These are phyloP conservation scores for Mucor racemosus DNA, from an alignment of 371 early-diverging fungal genomes.

Conservation along the genomic window DNA sequence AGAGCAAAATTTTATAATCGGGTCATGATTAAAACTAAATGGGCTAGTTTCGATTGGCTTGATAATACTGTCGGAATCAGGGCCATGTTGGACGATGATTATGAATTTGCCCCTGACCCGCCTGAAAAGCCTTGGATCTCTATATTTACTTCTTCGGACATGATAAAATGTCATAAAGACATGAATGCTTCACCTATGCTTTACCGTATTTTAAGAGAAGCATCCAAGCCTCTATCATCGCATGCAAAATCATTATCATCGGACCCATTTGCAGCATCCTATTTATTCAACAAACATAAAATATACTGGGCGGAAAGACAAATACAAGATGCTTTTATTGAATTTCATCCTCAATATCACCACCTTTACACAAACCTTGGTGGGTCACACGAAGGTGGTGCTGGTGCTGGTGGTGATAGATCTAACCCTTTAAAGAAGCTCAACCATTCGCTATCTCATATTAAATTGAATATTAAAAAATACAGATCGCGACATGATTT, in stretches of 20 bases:
- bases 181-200: conserved; percentile 33
- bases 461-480: conserved; percentile 44
- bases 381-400: background rate
- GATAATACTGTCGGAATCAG: conserved; percentile 31
- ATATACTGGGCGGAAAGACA: conserved; percentile 19
- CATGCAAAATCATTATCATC: conserved; percentile 14
- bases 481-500: conserved; percentile 30
- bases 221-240: conserved; percentile 23
- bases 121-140: conserved; percentile 51
- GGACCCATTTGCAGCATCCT: conserved; percentile 43
- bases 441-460: conserved; percentile 42
- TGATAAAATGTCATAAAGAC: conserved; percentile 25
- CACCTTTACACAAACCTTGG: conserved; percentile 7
- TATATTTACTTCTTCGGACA: conserved; percentile 31
- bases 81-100: conserved; percentile 42
- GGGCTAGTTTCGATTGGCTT: conserved; percentile 36
- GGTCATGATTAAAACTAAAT: conserved; percentile 27
- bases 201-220: conserved; percentile 41
- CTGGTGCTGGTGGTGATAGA: background rate
- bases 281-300: conserved; percentile 29
- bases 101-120: conserved; percentile 30
- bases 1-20: conserved; percentile 47
- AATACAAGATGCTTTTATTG: conserved; percentile 34
- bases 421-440: conserved; percentile 34
- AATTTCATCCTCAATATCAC: conserved; percentile 22